Conservation (phyloP, 2,329 filamentous ascomycete species). For the Immersiporthe knoxdaviesiana region DNA sequence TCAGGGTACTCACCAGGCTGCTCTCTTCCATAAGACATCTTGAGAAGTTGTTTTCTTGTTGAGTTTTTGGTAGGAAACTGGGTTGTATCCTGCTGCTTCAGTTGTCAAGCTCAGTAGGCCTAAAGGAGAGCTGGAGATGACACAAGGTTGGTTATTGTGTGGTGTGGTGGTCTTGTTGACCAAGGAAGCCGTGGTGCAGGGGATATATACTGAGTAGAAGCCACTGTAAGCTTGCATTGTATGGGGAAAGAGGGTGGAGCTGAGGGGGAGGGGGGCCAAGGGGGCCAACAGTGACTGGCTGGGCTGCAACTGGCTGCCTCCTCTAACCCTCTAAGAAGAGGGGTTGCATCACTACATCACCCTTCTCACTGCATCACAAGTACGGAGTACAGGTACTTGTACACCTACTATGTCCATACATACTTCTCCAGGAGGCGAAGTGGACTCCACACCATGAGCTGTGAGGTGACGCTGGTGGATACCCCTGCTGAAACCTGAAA, state of each 20-base stretch:
- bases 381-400: too few relatives aligned
- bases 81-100: background rate
- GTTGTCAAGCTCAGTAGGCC: background rate
- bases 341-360: slow-evolving; percentile 1
- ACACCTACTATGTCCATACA: too few relatives aligned
- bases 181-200: background rate
- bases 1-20: slow-evolving; percentile 32
- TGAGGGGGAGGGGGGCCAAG: background rate
- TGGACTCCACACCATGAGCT: slow-evolving; percentile 4
- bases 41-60: background rate
- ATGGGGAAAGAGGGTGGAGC: background rate
- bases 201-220: background rate
- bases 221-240: background rate
- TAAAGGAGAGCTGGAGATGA: background rate
- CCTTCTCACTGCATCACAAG: too few relatives aligned
- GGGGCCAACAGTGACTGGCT: slow-evolving; percentile 6
- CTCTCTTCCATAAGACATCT: slow-evolving; percentile 24
- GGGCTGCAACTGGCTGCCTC: background rate
- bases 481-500: slow-evolving; percentile 11
- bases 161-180: background rate
- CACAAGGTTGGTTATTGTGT: background rate
- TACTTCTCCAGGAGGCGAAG: slow-evolving; percentile 6
- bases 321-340: background rate
- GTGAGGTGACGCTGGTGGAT: slow-evolving; percentile 19
- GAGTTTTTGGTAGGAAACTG: background rate